A percentile compares a stretch with the other conserved stretches of the same genome.
Conservation (phyloP, 1,284 basidiomycete species). For the Rhizoctonia solani region DNA sequence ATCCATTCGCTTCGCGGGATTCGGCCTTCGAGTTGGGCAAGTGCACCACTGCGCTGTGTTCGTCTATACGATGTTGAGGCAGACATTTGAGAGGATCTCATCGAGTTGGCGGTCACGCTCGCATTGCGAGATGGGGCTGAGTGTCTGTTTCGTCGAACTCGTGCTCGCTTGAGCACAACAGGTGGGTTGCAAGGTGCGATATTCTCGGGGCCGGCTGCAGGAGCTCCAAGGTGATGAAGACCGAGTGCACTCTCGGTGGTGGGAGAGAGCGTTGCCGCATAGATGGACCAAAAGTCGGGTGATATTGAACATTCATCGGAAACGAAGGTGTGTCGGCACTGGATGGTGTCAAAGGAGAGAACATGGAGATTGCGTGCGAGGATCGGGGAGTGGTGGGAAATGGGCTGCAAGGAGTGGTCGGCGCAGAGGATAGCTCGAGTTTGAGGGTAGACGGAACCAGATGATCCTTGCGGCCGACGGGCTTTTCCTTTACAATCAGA, state of each 20-base stretch:
- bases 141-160: constrained; percentile 10
- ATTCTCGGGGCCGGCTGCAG: not conserved
- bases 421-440: constrained; percentile 16
- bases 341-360: constrained; percentile 1
- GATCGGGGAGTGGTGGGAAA: constrained; percentile 18
- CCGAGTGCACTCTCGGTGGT: constrained; percentile 15
- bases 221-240: too few species aligned
- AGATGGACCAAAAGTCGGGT: constrained; percentile 1
- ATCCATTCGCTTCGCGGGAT: constrained; percentile 27
- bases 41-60: constrained; percentile 26
- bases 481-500: too few species aligned
- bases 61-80: constrained; percentile 22
- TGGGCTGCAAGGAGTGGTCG: constrained; percentile 16
- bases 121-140: constrained; percentile 15
- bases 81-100: constrained; percentile 1
- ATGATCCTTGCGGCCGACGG: not conserved
- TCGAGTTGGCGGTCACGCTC: constrained; percentile 15
- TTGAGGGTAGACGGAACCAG: constrained; percentile 3
- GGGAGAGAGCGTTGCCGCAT: constrained; percentile 1
- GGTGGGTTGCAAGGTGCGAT: not conserved
- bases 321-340: not conserved
- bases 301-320: not conserved
- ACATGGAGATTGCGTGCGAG: constrained; percentile 12
- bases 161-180: not conserved
- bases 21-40: constrained; percentile 31